A percentile compares a stretch with the other conserved stretches of the same genome.
Evolutionary conservation across 2,329 filamentous ascomycete genomes (phyloP).

Genomic region (Fusarium cyanostomum): DNA sequence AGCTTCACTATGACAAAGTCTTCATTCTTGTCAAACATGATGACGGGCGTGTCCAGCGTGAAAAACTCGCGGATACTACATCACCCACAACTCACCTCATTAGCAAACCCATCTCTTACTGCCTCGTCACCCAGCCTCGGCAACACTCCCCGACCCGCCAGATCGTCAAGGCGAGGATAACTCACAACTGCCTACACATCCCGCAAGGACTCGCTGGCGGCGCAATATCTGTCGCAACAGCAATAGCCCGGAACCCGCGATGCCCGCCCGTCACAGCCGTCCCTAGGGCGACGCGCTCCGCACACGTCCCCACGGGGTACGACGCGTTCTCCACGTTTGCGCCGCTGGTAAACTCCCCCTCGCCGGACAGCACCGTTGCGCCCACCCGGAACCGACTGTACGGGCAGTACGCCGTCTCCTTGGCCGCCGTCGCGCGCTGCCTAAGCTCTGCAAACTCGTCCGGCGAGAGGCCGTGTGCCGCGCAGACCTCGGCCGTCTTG

Average conservation of each 20-base stretch:
- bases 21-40: conserved; percentile 91
- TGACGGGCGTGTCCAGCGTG: conserved; percentile 73
- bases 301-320: conserved; percentile 95
- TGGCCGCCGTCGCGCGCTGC: conserved; percentile 73
- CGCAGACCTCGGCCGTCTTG: conserved; percentile 42
- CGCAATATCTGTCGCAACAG: conserved; percentile 82
- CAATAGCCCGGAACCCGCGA: conserved; percentile 76
- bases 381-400: conserved; percentile 95
- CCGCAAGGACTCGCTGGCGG: conserved; percentile 83
- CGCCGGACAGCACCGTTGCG: conserved; percentile 72
- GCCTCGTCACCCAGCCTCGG: not conserved
- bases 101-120: conserved; percentile 14
- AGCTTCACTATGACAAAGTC: conserved; percentile 76
- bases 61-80: conserved; percentile 80
- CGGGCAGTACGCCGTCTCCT: conserved; percentile 85
- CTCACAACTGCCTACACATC: conserved; percentile 93
- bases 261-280: conserved; percentile 75
- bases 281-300: conserved; percentile 88
- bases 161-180: conserved; percentile 43
- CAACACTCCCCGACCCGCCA: not conserved
- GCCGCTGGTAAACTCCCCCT: conserved; percentile 61
- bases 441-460: conserved; percentile 73
- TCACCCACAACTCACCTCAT: conserved; percentile 19
- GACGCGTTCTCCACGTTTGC: conserved; percentile 94
- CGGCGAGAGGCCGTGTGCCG: conserved; percentile 60